Evolutionary conservation across 176 grass and related monocot species (phyloP).

Genomic region (Phyllostachys edulis): DNA sequence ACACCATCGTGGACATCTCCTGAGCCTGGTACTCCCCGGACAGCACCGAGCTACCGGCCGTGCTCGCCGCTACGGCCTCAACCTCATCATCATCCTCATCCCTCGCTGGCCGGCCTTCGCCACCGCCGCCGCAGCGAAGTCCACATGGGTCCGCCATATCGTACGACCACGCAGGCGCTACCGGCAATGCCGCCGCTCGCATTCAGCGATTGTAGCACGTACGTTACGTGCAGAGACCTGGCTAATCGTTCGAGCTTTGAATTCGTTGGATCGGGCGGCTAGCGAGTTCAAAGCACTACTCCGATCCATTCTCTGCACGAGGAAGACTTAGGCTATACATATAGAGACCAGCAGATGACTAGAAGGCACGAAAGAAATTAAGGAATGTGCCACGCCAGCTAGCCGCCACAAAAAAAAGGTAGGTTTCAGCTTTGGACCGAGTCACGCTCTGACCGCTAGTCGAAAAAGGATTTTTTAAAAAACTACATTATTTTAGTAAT

Average conservation of each 20-base stretch:
- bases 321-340: not conserved
- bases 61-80: not conserved
- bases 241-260: not conserved
- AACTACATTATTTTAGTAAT: too few relatives aligned
- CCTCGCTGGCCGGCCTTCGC: not conserved
- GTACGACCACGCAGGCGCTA: too few relatives aligned
- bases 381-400: not conserved
- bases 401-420: not conserved
- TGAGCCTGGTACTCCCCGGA: conserved; percentile 51
- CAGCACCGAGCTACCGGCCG: conserved; percentile 20
- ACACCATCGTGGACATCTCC: conserved; percentile 74
- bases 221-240: not conserved
- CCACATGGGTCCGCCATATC: conserved; percentile 9
- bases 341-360: not conserved
- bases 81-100: not conserved
- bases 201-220: not conserved
- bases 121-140: not conserved
- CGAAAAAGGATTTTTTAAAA: not conserved
- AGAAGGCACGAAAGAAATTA: not conserved
- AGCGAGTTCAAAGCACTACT: not conserved
- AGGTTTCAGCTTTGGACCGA: not conserved
- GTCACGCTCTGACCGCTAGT: not conserved
- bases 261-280: not conserved
- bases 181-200: conserved; percentile 12
- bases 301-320: not conserved